Conservation (phyloP, 2,329 filamentous ascomycete species). For the Fusarium sp. region DNA sequence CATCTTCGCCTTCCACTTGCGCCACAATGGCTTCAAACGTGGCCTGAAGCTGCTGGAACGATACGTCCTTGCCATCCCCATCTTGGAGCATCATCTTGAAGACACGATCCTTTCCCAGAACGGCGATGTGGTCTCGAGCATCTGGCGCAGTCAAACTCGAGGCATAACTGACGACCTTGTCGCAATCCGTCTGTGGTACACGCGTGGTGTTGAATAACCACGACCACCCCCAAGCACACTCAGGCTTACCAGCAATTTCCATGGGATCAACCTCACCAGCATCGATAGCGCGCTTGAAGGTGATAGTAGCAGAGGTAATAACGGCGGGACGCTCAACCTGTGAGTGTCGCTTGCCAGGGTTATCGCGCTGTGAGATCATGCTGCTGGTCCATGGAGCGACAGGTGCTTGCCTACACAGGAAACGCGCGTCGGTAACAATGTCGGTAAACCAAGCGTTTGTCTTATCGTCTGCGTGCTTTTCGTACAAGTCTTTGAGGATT, state of each 20-base stretch:
- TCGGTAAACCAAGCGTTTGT: conserved; percentile 2
- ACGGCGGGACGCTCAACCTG: background rate
- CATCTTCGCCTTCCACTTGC: background rate
- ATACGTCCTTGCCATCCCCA: background rate
- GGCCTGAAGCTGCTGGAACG: background rate
- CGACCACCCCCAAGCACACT: background rate
- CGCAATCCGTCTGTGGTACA: background rate
- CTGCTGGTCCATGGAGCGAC: conserved; percentile 6
- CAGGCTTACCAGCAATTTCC: conserved; percentile 4
- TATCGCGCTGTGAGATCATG: conserved; percentile 1
- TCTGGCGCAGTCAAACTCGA: background rate
- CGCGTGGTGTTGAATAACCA: conserved; percentile 2
- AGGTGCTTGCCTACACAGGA: background rate
- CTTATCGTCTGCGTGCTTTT: background rate
- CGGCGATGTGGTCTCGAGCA: background rate
- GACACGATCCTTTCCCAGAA: background rate
- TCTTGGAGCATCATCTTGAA: conserved; percentile 7
- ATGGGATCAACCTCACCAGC: background rate
- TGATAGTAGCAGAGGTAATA: background rate
- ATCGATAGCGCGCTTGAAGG: background rate
- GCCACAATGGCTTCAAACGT: background rate
- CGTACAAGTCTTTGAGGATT: background rate
- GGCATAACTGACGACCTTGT: background rate
- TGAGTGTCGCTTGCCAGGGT: background rate
- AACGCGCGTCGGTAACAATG: background rate